Evolutionary conservation across 192 early-diverging fungal species (phyloP).

Genomic region (Gaertneriomyces semiglobifer): DNA sequence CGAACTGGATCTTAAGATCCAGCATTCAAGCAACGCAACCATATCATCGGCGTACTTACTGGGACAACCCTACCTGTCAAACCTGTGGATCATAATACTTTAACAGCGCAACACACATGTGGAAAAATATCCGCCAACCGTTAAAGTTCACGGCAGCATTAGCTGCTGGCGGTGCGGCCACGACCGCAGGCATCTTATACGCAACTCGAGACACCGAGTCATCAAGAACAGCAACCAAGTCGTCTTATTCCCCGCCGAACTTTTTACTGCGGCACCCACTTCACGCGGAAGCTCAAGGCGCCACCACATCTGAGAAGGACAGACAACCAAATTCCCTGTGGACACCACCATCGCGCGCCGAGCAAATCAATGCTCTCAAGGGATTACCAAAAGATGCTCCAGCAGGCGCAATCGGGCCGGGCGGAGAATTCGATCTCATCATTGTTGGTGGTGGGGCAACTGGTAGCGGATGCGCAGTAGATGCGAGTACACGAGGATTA

Average conservation of each 20-base stretch:
- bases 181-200: too few relatives aligned
- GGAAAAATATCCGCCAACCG: slow-evolving; percentile 15
- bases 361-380: slow-evolving; percentile 25
- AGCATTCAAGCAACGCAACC: too few relatives aligned
- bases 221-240: too few relatives aligned
- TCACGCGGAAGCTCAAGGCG: slow-evolving; percentile 18
- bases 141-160: slow-evolving; percentile 2
- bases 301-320: slow-evolving; percentile 7
- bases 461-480: slow-evolving; percentile 84
- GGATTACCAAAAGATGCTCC: slow-evolving; percentile 2
- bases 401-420: neutral
- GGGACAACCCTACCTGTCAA: too few relatives aligned
- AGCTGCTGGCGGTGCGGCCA: neutral
- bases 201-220: too few relatives aligned
- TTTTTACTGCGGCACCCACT: slow-evolving; percentile 26
- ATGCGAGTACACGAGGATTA: slow-evolving; percentile 89
- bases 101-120: neutral
- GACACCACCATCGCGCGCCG: slow-evolving; percentile 26
- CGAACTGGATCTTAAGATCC: too few relatives aligned
- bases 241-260: neutral
- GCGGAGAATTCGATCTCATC: slow-evolving; percentile 71
- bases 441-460: slow-evolving; percentile 96
- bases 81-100: too few relatives aligned
- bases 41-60: too few relatives aligned
- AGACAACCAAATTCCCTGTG: slow-evolving; percentile 25